Conservation (phyloP, 2,329 filamentous ascomycete species). For the Fusarium algeriense region DNA sequence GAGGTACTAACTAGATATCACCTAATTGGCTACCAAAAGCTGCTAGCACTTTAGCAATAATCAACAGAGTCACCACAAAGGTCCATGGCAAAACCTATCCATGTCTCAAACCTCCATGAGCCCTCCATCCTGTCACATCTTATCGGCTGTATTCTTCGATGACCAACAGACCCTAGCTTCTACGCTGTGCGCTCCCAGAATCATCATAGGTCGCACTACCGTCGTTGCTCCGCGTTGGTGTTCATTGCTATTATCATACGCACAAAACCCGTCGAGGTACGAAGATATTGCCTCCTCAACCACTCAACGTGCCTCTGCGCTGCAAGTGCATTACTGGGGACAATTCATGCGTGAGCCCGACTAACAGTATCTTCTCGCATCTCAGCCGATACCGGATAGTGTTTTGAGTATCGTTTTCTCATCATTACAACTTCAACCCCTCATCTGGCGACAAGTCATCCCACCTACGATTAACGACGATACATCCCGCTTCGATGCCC, state of each 20-base stretch:
- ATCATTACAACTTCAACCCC: constrained; percentile 16
- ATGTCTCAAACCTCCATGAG: constrained; percentile 47
- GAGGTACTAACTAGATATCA: background rate
- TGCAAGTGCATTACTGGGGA: constrained; percentile 28
- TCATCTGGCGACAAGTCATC: constrained; percentile 27
- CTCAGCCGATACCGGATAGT: constrained; percentile 24
- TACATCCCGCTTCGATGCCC: constrained; percentile 42
- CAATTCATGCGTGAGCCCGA: constrained; percentile 37
- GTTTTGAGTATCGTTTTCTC: constrained; percentile 19
- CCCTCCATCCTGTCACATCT: constrained; percentile 43
- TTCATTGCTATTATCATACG: constrained; percentile 33
- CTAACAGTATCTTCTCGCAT: constrained; percentile 38
- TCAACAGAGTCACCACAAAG: constrained; percentile 32
- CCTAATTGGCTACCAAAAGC: rapidly evolving
- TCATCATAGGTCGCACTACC: constrained; percentile 26
- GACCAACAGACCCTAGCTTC: constrained; percentile 37
- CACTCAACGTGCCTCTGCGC: constrained; percentile 28
- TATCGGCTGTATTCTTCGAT: constrained; percentile 39
- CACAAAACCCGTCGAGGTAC: constrained; percentile 29
- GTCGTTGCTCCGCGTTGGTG: constrained; percentile 27
- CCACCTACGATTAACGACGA: constrained; percentile 28
- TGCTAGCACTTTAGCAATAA: constrained; percentile 7
- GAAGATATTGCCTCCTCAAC: constrained; percentile 35
- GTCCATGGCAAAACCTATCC: constrained; percentile 47
- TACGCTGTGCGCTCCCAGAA: constrained; percentile 38